Evolutionary conservation across 257 asterid genomes (phyloP).

Genomic region (Leonotis leonurus): DNA sequence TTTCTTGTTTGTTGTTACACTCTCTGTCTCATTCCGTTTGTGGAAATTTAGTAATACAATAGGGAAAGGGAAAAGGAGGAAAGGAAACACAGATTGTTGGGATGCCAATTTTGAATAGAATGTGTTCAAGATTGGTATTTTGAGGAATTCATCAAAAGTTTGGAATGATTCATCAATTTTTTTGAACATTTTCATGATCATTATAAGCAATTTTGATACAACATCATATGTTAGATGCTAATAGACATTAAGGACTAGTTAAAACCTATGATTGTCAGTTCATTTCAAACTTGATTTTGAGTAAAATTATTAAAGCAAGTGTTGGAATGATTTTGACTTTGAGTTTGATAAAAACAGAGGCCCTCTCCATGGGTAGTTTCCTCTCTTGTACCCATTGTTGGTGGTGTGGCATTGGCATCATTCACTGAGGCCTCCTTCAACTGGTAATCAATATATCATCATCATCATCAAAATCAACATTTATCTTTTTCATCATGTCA

Average conservation of each 20-base stretch:
- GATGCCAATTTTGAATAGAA: no score
- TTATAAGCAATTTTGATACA: neutral
- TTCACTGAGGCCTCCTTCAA: slow-evolving; percentile 84
- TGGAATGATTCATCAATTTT: neutral
- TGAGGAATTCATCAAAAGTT: neutral
- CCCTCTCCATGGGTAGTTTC: slow-evolving; percentile 69
- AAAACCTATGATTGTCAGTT: neutral
- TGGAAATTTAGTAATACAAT: neutral
- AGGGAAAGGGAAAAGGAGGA: neutral
- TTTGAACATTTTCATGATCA: neutral
- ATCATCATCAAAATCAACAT: neutral
- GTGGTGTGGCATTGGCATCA: slow-evolving; percentile 90
- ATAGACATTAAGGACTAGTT: no score
- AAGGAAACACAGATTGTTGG: no score
- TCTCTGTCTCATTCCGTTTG: neutral
- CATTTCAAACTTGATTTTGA: neutral
- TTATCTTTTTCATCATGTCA: neutral
- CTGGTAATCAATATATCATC: slow-evolving; percentile 38
- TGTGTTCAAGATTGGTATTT: neutral
- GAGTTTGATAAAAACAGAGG: slow-evolving; percentile 43
- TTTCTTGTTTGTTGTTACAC: neutral
- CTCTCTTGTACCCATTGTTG: slow-evolving; percentile 77
- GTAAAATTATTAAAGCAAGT: neutral
- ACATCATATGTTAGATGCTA: no score
- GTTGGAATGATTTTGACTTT: slow-evolving; percentile 19